A percentile compares a stretch with the other conserved stretches of the same genome.
phyloP scores from a whole-genome alignment of 768 basidiomycete species.

The Boletus insuetus region DNA sequence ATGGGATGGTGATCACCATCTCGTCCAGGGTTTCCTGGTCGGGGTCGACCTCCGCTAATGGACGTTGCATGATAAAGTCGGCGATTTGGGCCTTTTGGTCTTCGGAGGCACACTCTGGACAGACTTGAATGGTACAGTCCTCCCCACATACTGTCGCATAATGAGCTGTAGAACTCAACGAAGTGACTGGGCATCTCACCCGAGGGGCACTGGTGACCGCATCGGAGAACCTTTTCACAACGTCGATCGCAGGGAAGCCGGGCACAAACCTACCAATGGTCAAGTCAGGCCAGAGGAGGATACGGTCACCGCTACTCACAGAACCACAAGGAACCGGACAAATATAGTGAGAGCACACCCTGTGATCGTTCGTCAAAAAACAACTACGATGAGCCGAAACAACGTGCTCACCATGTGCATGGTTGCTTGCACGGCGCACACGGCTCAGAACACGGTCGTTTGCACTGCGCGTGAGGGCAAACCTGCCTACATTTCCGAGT shows the following conservation, averaged over 20 bases:
- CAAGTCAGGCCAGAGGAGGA: background rate
- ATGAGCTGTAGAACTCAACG: background rate
- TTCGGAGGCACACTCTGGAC: constrained; percentile 46
- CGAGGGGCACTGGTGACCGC: constrained; percentile 68
- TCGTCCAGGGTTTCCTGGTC: constrained; percentile 43
- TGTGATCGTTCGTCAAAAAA: constrained; percentile 18
- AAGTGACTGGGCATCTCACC: constrained; percentile 35
- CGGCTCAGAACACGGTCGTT: constrained; percentile 44
- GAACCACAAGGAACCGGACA: constrained; percentile 70
- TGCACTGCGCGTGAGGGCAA: constrained; percentile 54
- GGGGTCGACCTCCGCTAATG: constrained; percentile 46
- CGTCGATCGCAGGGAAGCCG: constrained; percentile 61
- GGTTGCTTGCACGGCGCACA: constrained; percentile 63
- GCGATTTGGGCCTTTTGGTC: constrained; percentile 44
- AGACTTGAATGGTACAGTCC: constrained; percentile 52
- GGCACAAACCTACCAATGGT: constrained; percentile 49
- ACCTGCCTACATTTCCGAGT: constrained; percentile 47
- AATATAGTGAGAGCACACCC: constrained; percentile 50
- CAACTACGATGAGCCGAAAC: background rate
- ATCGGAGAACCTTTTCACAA: constrained; percentile 47
- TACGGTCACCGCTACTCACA: constrained; percentile 37
- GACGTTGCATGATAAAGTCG: constrained; percentile 56
- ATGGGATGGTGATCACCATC: constrained; percentile 56
- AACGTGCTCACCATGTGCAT: constrained; percentile 48
- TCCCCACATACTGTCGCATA: constrained; percentile 60